Evolutionary conservation across 2,329 filamentous ascomycete genomes (phyloP).

Genomic region (Hymenoscyphus fraxineus): DNA sequence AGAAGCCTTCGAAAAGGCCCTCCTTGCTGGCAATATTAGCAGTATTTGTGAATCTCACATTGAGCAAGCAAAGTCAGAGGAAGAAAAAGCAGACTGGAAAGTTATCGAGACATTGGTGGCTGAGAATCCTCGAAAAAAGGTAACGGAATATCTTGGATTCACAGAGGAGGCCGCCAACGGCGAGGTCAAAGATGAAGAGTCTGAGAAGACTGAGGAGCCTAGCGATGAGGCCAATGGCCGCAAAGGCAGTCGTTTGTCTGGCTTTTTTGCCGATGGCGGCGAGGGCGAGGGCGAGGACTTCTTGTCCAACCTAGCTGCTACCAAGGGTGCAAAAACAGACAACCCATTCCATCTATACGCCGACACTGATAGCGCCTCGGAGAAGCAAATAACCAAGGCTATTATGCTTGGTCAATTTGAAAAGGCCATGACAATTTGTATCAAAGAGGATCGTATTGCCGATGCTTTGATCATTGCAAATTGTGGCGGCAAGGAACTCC

Average conservation of each 20-base stretch:
- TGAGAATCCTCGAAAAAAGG: conserved; percentile 77
- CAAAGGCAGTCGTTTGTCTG: conserved; percentile 64
- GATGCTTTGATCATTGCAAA: conserved; percentile 98
- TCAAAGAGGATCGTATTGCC: conserved; percentile 84
- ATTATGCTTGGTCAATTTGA: conserved; percentile 89
- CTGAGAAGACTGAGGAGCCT: conserved; percentile 41
- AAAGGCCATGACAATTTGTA: conserved; percentile 80
- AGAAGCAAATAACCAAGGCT: conserved; percentile 82
- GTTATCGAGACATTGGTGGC: conserved; percentile 87
- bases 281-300: conserved; percentile 84
- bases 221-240: conserved; percentile 49
- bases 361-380: conserved; percentile 76
- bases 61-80: conserved; percentile 70
- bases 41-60: conserved; percentile 78
- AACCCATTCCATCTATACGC: conserved; percentile 89
- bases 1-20: conserved; percentile 78
- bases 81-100: conserved; percentile 94
- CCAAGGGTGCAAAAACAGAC: conserved; percentile 88
- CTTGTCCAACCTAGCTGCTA: conserved; percentile 76
- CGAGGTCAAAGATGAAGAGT: conserved; percentile 39
- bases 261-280: conserved; percentile 72
- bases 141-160: conserved; percentile 90
- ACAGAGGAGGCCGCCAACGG: conserved; percentile 52
- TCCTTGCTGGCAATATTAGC: conserved; percentile 72
- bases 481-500: conserved; percentile 86